Evolutionary conservation across 2,329 filamentous ascomycete genomes (phyloP).

Genomic region (Daldinia eschscholtzii): DNA sequence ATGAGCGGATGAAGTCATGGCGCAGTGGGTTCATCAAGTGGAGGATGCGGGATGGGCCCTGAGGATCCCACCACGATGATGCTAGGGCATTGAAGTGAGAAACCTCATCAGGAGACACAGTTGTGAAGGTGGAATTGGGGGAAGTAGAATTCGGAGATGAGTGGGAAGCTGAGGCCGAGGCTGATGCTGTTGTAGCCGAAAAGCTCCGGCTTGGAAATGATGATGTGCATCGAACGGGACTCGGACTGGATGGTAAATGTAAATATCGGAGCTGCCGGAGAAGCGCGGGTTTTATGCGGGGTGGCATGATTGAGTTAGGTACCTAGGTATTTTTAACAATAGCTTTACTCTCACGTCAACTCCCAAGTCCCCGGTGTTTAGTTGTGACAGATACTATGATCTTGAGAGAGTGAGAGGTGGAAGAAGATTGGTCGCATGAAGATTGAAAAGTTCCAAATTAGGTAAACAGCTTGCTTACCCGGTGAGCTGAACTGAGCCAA

Average conservation of each 20-base stretch:
- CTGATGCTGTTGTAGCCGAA: conserved; percentile 20
- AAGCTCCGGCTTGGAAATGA: conserved; percentile 30
- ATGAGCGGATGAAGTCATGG: conserved; percentile 87
- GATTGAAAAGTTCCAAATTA: conserved; percentile 32
- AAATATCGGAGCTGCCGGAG: conserved; percentile 23
- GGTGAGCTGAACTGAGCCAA: conserved; percentile 12
- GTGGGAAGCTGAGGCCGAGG: conserved; percentile 33
- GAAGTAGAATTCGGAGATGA: conserved; percentile 42
- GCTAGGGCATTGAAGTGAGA: conserved; percentile 95
- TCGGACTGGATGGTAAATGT: background rate
- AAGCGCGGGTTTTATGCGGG: conserved; percentile 31
- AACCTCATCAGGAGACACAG: conserved; percentile 89
- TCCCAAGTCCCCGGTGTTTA: background rate
- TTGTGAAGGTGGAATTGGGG: conserved; percentile 64
- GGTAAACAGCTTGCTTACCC: conserved; percentile 22
- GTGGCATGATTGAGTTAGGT: conserved; percentile 33
- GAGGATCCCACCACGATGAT: conserved; percentile 96
- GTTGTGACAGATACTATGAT: background rate
- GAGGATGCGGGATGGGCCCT: conserved; percentile 89
- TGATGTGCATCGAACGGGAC: conserved; percentile 14
- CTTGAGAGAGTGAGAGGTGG: background rate
- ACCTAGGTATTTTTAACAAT: background rate
- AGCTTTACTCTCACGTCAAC: background rate
- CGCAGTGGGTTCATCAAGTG: conserved; percentile 99
- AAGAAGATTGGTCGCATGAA: conserved; percentile 9